phyloP scores from a whole-genome alignment of 176 grass and related monocot genomes.

The Carex scoparia region DNA sequence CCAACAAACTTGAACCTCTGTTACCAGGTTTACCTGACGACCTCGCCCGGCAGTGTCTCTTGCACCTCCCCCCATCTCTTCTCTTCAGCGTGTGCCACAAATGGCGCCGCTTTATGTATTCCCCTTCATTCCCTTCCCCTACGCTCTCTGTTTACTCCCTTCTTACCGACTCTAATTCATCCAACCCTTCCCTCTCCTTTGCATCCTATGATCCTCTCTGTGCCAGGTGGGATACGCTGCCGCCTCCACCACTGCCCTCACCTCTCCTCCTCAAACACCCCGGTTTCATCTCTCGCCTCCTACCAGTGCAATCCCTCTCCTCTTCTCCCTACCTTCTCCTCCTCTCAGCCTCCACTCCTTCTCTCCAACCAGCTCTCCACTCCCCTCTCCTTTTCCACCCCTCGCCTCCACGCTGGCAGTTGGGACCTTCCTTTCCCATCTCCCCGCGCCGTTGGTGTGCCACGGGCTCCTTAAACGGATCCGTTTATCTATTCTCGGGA shows the following conservation, averaged over 20 bases:
- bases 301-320: conserved; percentile 61
- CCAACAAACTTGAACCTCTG: conserved; percentile 11
- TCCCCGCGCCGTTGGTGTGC: conserved; percentile 80
- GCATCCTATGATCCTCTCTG: conserved; percentile 47
- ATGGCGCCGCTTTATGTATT: conserved; percentile 66
- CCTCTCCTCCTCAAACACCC: conserved; percentile 51
- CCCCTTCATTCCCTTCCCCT: conserved; percentile 49
- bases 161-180: not conserved
- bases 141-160: conserved; percentile 51
- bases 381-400: conserved; percentile 72
- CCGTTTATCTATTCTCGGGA: conserved; percentile 55
- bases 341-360: conserved; percentile 43
- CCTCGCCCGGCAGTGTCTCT: conserved; percentile 63
- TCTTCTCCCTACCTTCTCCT: conserved; percentile 38
- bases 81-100: conserved; percentile 54
- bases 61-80: conserved; percentile 36
- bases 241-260: conserved; percentile 38
- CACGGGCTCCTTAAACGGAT: conserved; percentile 35
- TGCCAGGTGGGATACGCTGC: conserved; percentile 33
- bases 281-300: conserved; percentile 57
- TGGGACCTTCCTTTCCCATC: conserved; percentile 52
- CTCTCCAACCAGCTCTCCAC: conserved; percentile 54
- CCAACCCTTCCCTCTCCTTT: conserved; percentile 31
- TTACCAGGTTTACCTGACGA: conserved; percentile 78
- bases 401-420: conserved; percentile 31